phyloP scores from a whole-genome alignment of 2,329 filamentous ascomycete genomes.

The Cryphonectria radicalis region DNA sequence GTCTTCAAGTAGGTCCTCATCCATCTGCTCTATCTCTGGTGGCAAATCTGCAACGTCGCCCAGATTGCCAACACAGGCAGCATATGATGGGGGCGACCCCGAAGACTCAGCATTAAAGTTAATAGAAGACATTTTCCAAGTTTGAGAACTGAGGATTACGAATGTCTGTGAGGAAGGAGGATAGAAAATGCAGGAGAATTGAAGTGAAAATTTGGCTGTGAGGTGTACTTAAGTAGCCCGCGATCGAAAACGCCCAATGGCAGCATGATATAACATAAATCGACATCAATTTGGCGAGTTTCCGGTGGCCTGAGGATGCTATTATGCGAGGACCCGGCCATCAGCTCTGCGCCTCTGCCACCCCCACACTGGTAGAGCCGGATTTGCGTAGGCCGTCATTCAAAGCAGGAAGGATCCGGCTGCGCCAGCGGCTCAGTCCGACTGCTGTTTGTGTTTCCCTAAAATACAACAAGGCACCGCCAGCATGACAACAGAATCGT shows the following conservation, averaged over 20 bases:
- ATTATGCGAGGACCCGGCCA: neutral
- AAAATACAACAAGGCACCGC: too few relatives aligned
- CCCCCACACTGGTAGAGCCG: neutral
- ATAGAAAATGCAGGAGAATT: neutral
- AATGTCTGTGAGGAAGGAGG: neutral
- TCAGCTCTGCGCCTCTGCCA: neutral
- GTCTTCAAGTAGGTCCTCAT: neutral
- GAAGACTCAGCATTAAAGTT: neutral
- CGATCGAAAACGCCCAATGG: neutral
- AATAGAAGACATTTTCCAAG: neutral
- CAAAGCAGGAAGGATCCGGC: neutral
- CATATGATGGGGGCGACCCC: conserved; percentile 10
- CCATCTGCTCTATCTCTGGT: neutral
- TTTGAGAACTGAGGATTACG: neutral
- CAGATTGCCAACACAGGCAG: neutral
- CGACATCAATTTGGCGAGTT: neutral
- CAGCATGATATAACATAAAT: neutral
- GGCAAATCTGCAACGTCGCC: neutral
- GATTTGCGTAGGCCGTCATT: neutral
- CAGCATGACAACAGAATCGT: neutral
- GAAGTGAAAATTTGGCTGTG: neutral
- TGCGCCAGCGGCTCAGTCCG: neutral
- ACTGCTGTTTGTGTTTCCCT: neutral
- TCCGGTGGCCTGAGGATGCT: too few relatives aligned
- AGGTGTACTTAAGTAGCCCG: neutral